phyloP scores from a whole-genome alignment of 441 rosid species.

The Manihot esculenta region DNA sequence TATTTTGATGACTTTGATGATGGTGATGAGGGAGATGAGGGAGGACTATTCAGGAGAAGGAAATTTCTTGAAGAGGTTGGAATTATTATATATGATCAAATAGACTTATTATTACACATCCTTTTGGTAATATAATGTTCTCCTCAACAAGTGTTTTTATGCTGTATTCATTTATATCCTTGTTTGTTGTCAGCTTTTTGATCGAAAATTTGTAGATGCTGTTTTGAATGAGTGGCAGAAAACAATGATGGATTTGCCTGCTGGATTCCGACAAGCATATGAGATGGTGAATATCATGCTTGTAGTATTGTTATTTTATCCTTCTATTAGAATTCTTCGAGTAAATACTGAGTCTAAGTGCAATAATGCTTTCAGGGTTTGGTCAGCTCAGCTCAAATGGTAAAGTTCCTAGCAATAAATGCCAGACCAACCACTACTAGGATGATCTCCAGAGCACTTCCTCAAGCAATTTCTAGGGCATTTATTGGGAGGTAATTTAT shows the following conservation, averaged over 20 bases:
- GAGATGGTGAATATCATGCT: constrained; percentile 64
- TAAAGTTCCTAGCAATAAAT: constrained; percentile 79
- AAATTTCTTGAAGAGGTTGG: constrained; percentile 83
- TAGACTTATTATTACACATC: neutral
- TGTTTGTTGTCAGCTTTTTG: constrained; percentile 66
- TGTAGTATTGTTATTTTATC: neutral
- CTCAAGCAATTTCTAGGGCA: constrained; percentile 79
- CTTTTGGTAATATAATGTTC: constrained; percentile 9
- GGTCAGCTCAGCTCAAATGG: constrained; percentile 98
- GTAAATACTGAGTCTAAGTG: constrained; percentile 28
- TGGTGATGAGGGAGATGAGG: constrained; percentile 84
- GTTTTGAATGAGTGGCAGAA: constrained; percentile 96
- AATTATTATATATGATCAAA: neutral
- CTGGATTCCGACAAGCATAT: constrained; percentile 94
- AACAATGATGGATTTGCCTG: constrained; percentile 94
- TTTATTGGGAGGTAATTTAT: constrained; percentile 85
- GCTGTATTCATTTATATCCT: constrained; percentile 16
- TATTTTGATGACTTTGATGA: constrained; percentile 92
- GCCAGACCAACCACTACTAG: constrained; percentile 91
- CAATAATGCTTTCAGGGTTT: constrained; percentile 63
- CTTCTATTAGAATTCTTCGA: neutral
- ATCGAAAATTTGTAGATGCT: constrained; percentile 87
- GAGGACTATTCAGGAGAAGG: constrained; percentile 86
- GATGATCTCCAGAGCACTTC: constrained; percentile 79
- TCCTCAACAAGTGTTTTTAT: constrained; percentile 4